Evolutionary conservation across 2,329 filamentous ascomycete species (phyloP), one percentile per base, ranked within the genome.

Genomic region (Anisogramma anomala): DNA sequence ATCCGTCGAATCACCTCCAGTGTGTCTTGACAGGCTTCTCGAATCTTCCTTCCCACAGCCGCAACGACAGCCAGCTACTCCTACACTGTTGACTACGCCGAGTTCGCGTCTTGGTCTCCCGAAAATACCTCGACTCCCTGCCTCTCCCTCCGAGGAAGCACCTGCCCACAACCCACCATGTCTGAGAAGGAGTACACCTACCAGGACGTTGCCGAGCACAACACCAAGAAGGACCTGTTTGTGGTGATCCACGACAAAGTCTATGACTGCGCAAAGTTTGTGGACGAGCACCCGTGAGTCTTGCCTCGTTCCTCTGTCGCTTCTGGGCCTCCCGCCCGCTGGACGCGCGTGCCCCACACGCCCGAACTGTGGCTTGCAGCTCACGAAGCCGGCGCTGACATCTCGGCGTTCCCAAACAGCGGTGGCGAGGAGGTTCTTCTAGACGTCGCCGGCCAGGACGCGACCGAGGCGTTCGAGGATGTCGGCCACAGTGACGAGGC

Each of bases 401-500:
- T 36, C 22, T n/a, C 39, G 34, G n/a, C 26, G 41, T 18, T 41
- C 36, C 30, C 42, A 33, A 41, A 50, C 58, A 96, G 91, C 56
- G 91, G 91, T 71, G 91, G 91, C 69, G 91, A 98, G 69, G 91
- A 98, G 71, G 91, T 98, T 54, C 71, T 98, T 49, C 82, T 98
- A 53, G 91, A 98, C 54, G 88, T 96, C 50, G 91, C 74, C 58
- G 91, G 91, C 53, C 88, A 94, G 69, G 91, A 98, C 65, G 83
- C 84, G 57, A 94, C 89, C 55, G 91, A 96, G 69, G 89, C 91
- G 48, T 98, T 98, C 62, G 91, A 98, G 71, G 91, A 98, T 66
- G 91, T 98, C 58, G 91, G 91, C 59, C 91, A 98, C 82, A 93
- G 84, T 57, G 91, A 98, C 65, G 91, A 98, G 73, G 91, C 91